phyloP scores from a whole-genome alignment of 805 yeast species.

The Candida corydali region DNA sequence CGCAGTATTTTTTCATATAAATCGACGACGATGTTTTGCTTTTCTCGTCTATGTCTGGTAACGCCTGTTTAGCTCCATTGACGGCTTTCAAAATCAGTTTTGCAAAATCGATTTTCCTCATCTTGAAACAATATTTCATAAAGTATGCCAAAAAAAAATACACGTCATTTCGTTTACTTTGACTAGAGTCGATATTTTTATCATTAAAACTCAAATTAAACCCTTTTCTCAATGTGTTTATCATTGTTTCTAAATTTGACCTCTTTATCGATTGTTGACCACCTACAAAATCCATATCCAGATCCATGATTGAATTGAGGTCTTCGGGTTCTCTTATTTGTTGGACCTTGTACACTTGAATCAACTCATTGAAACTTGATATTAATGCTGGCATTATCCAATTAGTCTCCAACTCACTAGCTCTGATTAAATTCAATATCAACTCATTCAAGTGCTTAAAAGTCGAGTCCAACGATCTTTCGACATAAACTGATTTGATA shows the following conservation, averaged over 20 bases:
- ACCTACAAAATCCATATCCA: slow-evolving; percentile 16
- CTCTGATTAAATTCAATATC: slow-evolving; percentile 45
- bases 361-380: slow-evolving; percentile 36
- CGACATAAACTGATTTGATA: slow-evolving; percentile 29
- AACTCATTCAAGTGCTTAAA: slow-evolving; percentile 36
- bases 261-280: slow-evolving; percentile 12
- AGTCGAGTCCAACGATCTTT: slow-evolving; percentile 29
- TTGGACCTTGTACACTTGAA: slow-evolving; percentile 35
- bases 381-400: slow-evolving; percentile 50
- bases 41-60: slow-evolving; percentile 45
- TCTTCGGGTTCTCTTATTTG: slow-evolving; percentile 25
- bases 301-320: slow-evolving; percentile 11
- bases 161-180: slow-evolving; percentile 58
- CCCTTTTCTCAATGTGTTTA: slow-evolving; percentile 64
- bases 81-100: slow-evolving; percentile 70
- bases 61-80: slow-evolving; percentile 44
- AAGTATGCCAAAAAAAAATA: slow-evolving; percentile 69
- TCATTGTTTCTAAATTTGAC: slow-evolving; percentile 47
- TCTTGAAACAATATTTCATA: slow-evolving; percentile 62
- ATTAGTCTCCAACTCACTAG: slow-evolving; percentile 47
- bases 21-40: slow-evolving; percentile 29
- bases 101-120: slow-evolving; percentile 68
- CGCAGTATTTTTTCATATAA: slow-evolving; percentile 39
- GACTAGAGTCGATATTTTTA: slow-evolving; percentile 47
- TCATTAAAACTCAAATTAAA: slow-evolving; percentile 79